phyloP scores from a whole-genome alignment of 306 rosid species.

The Inga laurina region DNA sequence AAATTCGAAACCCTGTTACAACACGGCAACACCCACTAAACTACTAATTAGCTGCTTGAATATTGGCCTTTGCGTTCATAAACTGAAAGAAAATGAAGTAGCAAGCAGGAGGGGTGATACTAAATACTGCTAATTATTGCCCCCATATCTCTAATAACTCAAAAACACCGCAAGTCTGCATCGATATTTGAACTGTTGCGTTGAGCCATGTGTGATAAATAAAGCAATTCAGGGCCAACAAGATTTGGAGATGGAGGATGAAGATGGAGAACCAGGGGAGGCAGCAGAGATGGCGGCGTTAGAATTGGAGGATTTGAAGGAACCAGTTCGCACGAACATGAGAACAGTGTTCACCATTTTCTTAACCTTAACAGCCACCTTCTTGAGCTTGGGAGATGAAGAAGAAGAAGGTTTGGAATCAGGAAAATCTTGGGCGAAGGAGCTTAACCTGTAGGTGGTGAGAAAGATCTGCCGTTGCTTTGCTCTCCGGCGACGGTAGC shows the following conservation, averaged over 20 bases:
- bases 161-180: not conserved
- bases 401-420: conserved; percentile 5
- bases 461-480: conserved; percentile 62
- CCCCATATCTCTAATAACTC: conserved; percentile 3
- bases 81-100: not conserved
- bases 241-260: conserved; percentile 6
- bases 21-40: not conserved
- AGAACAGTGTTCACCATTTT: conserved; percentile 41
- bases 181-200: too few species aligned
- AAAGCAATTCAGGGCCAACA: not conserved
- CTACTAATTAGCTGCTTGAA: not conserved
- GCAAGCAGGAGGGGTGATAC: conserved; percentile 6
- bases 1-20: not conserved
- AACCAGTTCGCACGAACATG: conserved; percentile 39
- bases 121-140: not conserved
- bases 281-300: conserved; percentile 30
- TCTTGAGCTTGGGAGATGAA: conserved; percentile 35
- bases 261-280: conserved; percentile 33
- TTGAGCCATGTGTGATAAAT: not conserved
- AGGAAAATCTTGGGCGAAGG: conserved; percentile 22
- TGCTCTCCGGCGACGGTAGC: conserved; percentile 55
- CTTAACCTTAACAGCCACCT: conserved; percentile 54
- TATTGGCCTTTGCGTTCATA: not conserved
- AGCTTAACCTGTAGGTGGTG: conserved; percentile 52
- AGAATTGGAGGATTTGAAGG: conserved; percentile 48